Percentiles rank a stretch among this genome's conserved stretches.
Conservation (phyloP, 1,284 basidiomycete genomes). For the Tilletia horrida region DNA sequence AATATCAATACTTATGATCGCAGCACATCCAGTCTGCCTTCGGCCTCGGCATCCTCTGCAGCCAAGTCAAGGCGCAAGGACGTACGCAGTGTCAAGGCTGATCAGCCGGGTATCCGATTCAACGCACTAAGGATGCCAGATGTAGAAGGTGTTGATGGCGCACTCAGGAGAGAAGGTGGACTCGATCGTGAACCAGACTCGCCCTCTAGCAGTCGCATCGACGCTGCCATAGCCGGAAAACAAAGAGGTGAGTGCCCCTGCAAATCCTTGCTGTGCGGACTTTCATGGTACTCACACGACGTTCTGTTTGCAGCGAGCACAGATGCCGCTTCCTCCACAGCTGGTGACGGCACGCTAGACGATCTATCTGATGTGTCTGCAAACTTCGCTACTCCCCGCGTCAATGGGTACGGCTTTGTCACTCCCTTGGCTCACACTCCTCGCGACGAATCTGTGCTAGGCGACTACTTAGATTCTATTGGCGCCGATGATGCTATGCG, state of each 20-base stretch:
- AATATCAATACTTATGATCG: slow-evolving; percentile 22
- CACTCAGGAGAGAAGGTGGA: slow-evolving; percentile 20
- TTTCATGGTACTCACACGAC: background rate
- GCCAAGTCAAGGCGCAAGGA: background rate
- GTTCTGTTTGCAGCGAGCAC: background rate
- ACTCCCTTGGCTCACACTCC: slow-evolving; percentile 24
- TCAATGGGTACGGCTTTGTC: slow-evolving; percentile 46
- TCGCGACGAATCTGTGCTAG: slow-evolving; percentile 8
- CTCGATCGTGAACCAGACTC: slow-evolving; percentile 22
- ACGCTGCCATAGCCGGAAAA: slow-evolving; percentile 38
- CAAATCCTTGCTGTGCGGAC: background rate
- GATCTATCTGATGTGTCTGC: background rate
- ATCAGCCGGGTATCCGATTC: slow-evolving; percentile 3
- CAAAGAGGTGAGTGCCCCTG: background rate
- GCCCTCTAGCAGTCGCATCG: slow-evolving; percentile 43
- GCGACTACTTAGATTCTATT: slow-evolving; percentile 9
- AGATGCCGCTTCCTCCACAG: slow-evolving; percentile 6
- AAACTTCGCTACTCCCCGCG: slow-evolving; percentile 26
- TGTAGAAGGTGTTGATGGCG: slow-evolving; percentile 1
- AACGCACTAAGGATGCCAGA: slow-evolving; percentile 16
- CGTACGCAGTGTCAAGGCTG: slow-evolving; percentile 15
- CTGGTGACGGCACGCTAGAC: background rate
- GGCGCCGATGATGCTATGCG: background rate
- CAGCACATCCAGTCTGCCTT: background rate
- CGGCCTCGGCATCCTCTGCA: slow-evolving; percentile 7